These are phyloP conservation scores for Glycine soja DNA, from an alignment of 306 rosid genomes.

Conservation along the genomic window DNA sequence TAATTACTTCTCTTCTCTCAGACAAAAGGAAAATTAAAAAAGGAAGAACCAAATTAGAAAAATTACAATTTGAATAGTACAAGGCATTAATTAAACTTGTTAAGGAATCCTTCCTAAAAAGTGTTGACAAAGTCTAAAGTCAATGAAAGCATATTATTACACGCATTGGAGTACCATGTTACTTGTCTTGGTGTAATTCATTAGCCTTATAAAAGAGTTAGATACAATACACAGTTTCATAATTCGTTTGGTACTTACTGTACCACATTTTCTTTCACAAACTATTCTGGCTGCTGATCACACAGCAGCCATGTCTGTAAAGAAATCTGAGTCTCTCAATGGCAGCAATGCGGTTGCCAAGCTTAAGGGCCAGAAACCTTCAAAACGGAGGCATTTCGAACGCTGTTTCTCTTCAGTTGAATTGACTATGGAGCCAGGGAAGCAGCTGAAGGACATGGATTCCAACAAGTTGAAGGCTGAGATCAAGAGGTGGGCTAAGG, in stretches of 20 bases:
- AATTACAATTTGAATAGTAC: conserved; percentile 12
- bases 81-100: conserved; percentile 41
- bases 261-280: not conserved
- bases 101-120: conserved; percentile 37
- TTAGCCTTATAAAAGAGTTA: conserved; percentile 47
- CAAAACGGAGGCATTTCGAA: conserved; percentile 51
- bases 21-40: not conserved
- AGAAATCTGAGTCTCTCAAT: conserved; percentile 72
- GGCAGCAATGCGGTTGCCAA: conserved; percentile 37
- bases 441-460: conserved; percentile 78
- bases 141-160: conserved; percentile 54
- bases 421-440: conserved; percentile 72
- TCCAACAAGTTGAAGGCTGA: conserved; percentile 75
- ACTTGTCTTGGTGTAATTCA: conserved; percentile 55
- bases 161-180: conserved; percentile 58
- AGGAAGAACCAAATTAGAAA: not conserved
- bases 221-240: conserved; percentile 16
- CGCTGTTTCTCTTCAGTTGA: conserved; percentile 62
- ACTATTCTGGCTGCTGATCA: conserved; percentile 46
- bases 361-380: conserved; percentile 1
- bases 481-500: conserved; percentile 92
- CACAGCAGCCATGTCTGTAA: conserved; percentile 71
- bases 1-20: not conserved
- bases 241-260: not conserved
- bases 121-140: conserved; percentile 64